Conservation (phyloP, 2,329 filamentous ascomycete genomes). For the Incumbomyces delicatus region DNA sequence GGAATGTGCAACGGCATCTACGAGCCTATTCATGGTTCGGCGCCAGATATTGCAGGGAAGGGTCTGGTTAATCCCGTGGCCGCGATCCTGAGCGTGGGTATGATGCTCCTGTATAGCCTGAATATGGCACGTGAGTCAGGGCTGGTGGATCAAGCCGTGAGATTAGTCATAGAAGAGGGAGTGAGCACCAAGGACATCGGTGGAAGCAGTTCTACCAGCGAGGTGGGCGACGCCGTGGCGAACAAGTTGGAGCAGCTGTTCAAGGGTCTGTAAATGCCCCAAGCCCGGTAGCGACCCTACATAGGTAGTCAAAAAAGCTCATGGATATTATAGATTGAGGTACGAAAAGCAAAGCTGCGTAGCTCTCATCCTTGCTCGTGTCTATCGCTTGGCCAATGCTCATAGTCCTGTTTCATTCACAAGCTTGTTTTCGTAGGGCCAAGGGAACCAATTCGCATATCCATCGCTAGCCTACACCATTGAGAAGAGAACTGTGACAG, state of each 20-base stretch:
- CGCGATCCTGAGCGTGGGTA: slow-evolving; percentile 81
- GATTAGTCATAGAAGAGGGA: slow-evolving; percentile 67
- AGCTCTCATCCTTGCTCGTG: too few relatives aligned
- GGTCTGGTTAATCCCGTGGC: slow-evolving; percentile 88
- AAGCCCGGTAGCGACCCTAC: neutral
- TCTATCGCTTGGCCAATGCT: too few relatives aligned
- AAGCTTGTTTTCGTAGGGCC: too few relatives aligned
- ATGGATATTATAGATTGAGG: too few relatives aligned
- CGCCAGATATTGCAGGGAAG: slow-evolving; percentile 86
- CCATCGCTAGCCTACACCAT: too few relatives aligned
- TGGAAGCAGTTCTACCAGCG: slow-evolving; percentile 59
- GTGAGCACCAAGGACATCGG: slow-evolving; percentile 77
- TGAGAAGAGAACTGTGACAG: too few relatives aligned
- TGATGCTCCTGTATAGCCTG: slow-evolving; percentile 94
- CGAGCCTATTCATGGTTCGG: slow-evolving; percentile 92
- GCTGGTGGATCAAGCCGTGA: slow-evolving; percentile 72
- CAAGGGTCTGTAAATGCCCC: slow-evolving; percentile 24
- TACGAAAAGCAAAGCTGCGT: too few relatives aligned
- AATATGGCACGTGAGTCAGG: slow-evolving; percentile 66
- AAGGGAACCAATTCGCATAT: too few relatives aligned
- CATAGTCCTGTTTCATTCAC: too few relatives aligned
- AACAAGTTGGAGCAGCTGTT: slow-evolving; percentile 63
- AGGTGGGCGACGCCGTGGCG: slow-evolving; percentile 76
- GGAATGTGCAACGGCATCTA: slow-evolving; percentile 72
- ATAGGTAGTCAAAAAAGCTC: too few relatives aligned